Evolutionary conservation across 257 asterid genomes (phyloP), one percentile per base, ranked within the genome.

Genomic region (Forsythia viridissima): DNA sequence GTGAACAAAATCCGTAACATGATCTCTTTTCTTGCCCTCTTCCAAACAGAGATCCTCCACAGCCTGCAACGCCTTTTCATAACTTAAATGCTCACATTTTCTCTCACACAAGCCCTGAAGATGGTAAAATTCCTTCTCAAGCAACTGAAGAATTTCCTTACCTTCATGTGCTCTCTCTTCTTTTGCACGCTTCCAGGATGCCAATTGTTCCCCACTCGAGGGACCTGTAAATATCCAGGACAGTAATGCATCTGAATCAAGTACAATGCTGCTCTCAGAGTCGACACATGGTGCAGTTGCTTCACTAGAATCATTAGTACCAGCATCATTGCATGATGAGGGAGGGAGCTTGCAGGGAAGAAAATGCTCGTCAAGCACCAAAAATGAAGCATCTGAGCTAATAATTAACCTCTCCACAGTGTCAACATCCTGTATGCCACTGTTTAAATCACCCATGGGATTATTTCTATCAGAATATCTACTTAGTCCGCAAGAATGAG

Each of bases 31-130:
- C 88, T 87, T 91, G 77, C 97, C 91, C 87, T 91, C 98, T 85
- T 92, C 97, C 83, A 92, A 77, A 83, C 97, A 96, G 34, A 92
- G 87, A 81, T 90, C 93, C 84, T 91, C 99, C 77, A 91, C 96
- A 40, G 86, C 86, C 89, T 93, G 98, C 87, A 96, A 79, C 48
- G 96, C 97, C 87, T 91, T 97, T 82, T 93, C 95, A 52, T 93
- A 96, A 84, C 87, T 88, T 81, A 90, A 78, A 73, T 93, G 96
- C 84, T 96, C 98, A 73, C 81, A 79, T 89, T 96, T 96, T 87
- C 97, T 90, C 82, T 93, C 99, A 77, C 97, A 96, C 78, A 90
- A 87, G 73, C 91, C 83, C 88, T 92, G 97, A 75, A 96, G 89
- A 81, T 91, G 90, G 82, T 78, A 83, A 74, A 94, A 91, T 85